Conservation (phyloP, 768 basidiomycete species). For the Termitomyces sp. region DNA sequence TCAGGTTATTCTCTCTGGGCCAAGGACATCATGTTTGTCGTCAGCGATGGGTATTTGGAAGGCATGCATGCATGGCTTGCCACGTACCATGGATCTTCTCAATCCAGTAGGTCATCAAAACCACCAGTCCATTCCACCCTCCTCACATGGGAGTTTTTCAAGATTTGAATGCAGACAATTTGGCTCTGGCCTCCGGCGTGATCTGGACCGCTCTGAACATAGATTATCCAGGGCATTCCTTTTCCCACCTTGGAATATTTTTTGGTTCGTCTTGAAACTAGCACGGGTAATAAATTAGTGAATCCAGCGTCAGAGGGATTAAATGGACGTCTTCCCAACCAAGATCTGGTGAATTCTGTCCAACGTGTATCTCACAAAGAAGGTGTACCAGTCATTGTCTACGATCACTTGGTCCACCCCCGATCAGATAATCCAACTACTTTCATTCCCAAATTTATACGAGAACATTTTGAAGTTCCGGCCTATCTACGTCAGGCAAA, state of each 20-base stretch:
- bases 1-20: slow-evolving; percentile 89
- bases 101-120: slow-evolving; percentile 45
- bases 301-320: slow-evolving; percentile 65
- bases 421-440: slow-evolving; percentile 20
- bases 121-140: not conserved
- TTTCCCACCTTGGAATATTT: slow-evolving; percentile 93
- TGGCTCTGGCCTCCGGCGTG: slow-evolving; percentile 72
- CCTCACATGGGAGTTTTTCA: not conserved
- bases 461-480: slow-evolving; percentile 37
- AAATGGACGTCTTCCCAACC: slow-evolving; percentile 93
- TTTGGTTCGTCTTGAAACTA: slow-evolving; percentile 53
- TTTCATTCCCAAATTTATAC: slow-evolving; percentile 44
- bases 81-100: slow-evolving; percentile 69
- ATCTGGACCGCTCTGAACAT: slow-evolving; percentile 95
- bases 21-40: slow-evolving; percentile 86
- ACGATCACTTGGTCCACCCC: slow-evolving; percentile 62
- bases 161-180: slow-evolving; percentile 65
- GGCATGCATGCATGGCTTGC: slow-evolving; percentile 93
- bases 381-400: slow-evolving; percentile 73
- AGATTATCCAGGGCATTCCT: slow-evolving; percentile 96
- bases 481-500: slow-evolving; percentile 54
- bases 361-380: slow-evolving; percentile 64
- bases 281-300: not conserved
- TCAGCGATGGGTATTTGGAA: slow-evolving; percentile 84
- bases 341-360: slow-evolving; percentile 88